Evolutionary conservation across 306 rosid genomes (phyloP).

Genomic region (Cercis canadensis): DNA sequence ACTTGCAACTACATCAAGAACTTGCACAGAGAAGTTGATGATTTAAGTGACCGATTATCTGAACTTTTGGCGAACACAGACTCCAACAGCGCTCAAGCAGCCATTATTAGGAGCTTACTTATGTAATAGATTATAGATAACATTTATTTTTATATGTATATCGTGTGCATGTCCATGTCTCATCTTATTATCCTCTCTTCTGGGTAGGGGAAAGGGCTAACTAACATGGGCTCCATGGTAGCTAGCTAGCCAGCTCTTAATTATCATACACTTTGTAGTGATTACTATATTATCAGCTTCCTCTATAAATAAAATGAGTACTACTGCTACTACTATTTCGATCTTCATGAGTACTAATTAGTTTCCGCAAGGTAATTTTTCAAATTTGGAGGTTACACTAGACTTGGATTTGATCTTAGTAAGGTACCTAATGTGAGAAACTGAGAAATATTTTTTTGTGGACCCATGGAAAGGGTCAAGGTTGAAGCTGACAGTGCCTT

Average conservation of each 20-base stretch:
- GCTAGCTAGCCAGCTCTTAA: constrained; percentile 12
- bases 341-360: constrained; percentile 31
- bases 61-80: constrained; percentile 60
- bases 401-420: constrained; percentile 32
- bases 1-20: constrained; percentile 71
- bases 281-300: constrained; percentile 36
- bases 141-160: constrained; percentile 21
- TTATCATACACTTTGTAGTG: constrained; percentile 38
- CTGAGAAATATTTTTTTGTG: constrained; percentile 8
- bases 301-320: constrained; percentile 45
- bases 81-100: constrained; percentile 66
- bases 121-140: constrained; percentile 40
- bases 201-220: constrained; percentile 48
- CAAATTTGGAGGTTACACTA: constrained; percentile 42
- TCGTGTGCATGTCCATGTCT: constrained; percentile 43
- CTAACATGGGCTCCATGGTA: constrained; percentile 38
- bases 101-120: constrained; percentile 68
- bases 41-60: constrained; percentile 64
- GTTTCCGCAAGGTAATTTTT: background rate
- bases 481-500: constrained; percentile 41
- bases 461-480: constrained; percentile 45
- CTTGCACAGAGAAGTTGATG: constrained; percentile 70
- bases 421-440: constrained; percentile 43
- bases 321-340: background rate
- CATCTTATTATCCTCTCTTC: constrained; percentile 31